phyloP scores from a whole-genome alignment of 768 basidiomycete species.

The Tricholoma matsutake region DNA sequence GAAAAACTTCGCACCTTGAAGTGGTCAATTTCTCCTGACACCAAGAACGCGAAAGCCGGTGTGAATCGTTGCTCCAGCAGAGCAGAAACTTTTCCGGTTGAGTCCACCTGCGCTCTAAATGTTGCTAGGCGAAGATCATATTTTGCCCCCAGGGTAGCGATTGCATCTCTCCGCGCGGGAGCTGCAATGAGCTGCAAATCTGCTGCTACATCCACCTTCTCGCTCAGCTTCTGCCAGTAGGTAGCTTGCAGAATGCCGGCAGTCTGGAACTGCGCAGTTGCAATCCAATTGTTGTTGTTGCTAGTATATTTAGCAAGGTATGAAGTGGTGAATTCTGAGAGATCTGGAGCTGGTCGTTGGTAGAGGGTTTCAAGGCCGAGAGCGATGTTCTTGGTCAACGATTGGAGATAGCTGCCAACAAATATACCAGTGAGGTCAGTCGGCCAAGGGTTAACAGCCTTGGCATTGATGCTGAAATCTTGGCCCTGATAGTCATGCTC shows the following conservation, averaged over 20 bases:
- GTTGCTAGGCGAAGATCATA: conserved; percentile 93
- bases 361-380: conserved; percentile 82
- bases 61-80: conserved; percentile 94
- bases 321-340: conserved; percentile 67
- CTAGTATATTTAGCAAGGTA: conserved; percentile 81
- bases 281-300: conserved; percentile 79
- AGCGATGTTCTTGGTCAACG: conserved; percentile 85
- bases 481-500: conserved; percentile 92
- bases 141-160: conserved; percentile 93
- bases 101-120: conserved; percentile 93
- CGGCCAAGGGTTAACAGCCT: conserved; percentile 89
- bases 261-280: conserved; percentile 86
- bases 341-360: conserved; percentile 73
- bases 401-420: conserved; percentile 89
- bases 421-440: conserved; percentile 88
- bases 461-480: conserved; percentile 83
- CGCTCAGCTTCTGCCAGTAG: conserved; percentile 95
- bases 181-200: conserved; percentile 83
- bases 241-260: conserved; percentile 84
- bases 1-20: conserved; percentile 66
- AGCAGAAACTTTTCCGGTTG: conserved; percentile 92
- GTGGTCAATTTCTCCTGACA: conserved; percentile 98
- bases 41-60: conserved; percentile 90
- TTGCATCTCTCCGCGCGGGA: conserved; percentile 80
- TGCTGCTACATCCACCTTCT: conserved; percentile 96